A percentile compares a stretch with the other conserved stretches of the same genome.
These are phyloP conservation scores for Eimeria acervulina DNA, from an alignment of 169 alveolate species.

Conservation along the genomic window DNA sequence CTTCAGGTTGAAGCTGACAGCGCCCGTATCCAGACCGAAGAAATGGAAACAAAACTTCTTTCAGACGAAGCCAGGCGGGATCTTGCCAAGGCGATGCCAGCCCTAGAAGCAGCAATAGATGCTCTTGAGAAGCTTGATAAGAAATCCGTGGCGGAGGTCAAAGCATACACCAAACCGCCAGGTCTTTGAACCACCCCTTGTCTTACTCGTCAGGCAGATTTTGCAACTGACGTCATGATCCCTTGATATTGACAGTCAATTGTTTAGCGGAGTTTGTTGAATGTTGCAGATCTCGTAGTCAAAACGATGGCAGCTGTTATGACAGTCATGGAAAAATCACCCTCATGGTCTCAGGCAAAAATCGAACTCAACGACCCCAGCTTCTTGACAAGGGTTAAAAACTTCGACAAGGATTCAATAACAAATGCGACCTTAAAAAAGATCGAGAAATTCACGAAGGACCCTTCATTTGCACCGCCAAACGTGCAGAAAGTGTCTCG, in stretches of 20 bases:
- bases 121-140: constrained; percentile 97
- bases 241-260: neutral
- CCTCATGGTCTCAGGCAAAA: constrained; percentile 97
- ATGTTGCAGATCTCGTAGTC: constrained; percentile 91
- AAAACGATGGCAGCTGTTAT: constrained; percentile 96
- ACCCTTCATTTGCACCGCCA: constrained; percentile 94
- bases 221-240: neutral
- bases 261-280: neutral
- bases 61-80: constrained; percentile 98
- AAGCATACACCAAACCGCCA: constrained; percentile 87
- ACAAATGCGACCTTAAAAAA: constrained; percentile 92
- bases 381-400: constrained; percentile 94
- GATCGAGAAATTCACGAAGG: constrained; percentile 92
- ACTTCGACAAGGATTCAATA: constrained; percentile 95
- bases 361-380: constrained; percentile 96
- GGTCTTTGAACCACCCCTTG: constrained; percentile 41
- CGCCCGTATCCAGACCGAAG: constrained; percentile 95
- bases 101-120: constrained; percentile 96
- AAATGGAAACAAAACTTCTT: constrained; percentile 94
- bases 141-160: constrained; percentile 96
- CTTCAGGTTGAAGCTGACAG: constrained; percentile 94
- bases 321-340: constrained; percentile 95
- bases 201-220: neutral
- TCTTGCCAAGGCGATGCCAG: constrained; percentile 98
- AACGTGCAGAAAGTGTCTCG: constrained; percentile 93